These are phyloP conservation scores for Rhododendron mucronatum DNA, from an alignment of 148 eudicot species.

Conservation along the genomic window DNA sequence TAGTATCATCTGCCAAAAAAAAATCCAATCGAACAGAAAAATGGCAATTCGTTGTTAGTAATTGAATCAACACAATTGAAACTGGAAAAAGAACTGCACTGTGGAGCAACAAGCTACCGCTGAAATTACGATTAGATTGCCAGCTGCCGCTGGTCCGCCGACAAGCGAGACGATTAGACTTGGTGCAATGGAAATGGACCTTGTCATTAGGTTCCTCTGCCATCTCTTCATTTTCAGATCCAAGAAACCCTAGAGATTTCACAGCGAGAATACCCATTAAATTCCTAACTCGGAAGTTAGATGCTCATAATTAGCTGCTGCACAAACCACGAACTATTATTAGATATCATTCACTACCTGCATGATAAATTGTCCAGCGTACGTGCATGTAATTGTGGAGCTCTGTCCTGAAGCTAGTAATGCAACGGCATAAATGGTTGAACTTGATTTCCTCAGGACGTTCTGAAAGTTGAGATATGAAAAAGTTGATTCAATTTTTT, in stretches of 20 bases:
- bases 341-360: conserved; percentile 33
- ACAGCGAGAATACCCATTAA: neutral
- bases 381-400: conserved; percentile 81
- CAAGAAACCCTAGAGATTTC: conserved; percentile 33
- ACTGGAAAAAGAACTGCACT: neutral
- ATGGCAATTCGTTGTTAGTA: neutral
- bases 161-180: conserved; percentile 37
- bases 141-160: conserved; percentile 37
- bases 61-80: neutral
- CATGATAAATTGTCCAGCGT: conserved; percentile 90
- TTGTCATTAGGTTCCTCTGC: conserved; percentile 34
- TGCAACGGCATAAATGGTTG: conserved; percentile 67
- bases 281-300: neutral
- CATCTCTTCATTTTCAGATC: conserved; percentile 38
- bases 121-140: conserved; percentile 53
- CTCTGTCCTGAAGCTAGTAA: conserved; percentile 88
- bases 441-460: conserved; percentile 62
- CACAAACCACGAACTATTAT: neutral
- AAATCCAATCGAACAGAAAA: neutral
- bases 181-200: conserved; percentile 43
- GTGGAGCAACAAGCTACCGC: conserved; percentile 31
- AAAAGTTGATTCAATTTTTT: neutral
- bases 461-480: conserved; percentile 28
- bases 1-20: conserved; percentile 47
- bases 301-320: neutral